These are phyloP conservation scores for Solanum commersonii DNA, from an alignment of 257 asterid species.

Conservation along the genomic window DNA sequence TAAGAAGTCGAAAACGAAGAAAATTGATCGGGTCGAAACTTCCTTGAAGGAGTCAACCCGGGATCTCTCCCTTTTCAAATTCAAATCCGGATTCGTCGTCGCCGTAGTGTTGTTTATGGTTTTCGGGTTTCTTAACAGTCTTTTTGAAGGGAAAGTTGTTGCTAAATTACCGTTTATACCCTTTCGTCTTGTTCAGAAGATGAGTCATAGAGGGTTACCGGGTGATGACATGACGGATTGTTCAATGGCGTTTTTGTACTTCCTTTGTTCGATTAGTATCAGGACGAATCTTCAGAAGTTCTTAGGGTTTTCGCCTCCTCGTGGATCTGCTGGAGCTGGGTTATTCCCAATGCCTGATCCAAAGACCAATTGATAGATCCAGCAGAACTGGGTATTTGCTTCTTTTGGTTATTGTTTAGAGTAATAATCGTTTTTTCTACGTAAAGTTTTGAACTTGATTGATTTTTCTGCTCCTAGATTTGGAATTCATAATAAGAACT, in stretches of 20 bases:
- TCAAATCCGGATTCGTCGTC: conserved; percentile 91
- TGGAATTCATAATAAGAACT: background rate
- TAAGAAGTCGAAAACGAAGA: conserved; percentile 61
- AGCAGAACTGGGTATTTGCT: background rate
- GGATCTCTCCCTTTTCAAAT: conserved; percentile 78
- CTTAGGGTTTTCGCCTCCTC: conserved; percentile 89
- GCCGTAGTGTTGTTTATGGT: conserved; percentile 82
- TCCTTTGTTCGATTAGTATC: conserved; percentile 82
- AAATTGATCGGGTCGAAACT: conserved; percentile 82
- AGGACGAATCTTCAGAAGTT: conserved; percentile 95
- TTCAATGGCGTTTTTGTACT: conserved; percentile 88
- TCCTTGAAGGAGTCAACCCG: conserved; percentile 87
- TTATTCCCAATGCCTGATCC: conserved; percentile 87
- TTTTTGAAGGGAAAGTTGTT: conserved; percentile 79
- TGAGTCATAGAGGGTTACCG: conserved; percentile 88
- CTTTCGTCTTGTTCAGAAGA: conserved; percentile 74
- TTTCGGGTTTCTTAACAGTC: conserved; percentile 67
- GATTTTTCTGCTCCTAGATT: background rate
- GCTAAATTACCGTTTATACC: conserved; percentile 93
- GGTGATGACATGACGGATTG: conserved; percentile 98
- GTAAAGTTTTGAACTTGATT: background rate
- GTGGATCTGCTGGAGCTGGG: conserved; percentile 92
- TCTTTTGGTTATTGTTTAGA: background rate
- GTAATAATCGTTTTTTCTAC: background rate
- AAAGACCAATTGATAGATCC: conserved; percentile 38